These are phyloP conservation scores for Cladosporium sp. DNA, from an alignment of 2,329 filamentous ascomycete species.

Conservation along the genomic window DNA sequence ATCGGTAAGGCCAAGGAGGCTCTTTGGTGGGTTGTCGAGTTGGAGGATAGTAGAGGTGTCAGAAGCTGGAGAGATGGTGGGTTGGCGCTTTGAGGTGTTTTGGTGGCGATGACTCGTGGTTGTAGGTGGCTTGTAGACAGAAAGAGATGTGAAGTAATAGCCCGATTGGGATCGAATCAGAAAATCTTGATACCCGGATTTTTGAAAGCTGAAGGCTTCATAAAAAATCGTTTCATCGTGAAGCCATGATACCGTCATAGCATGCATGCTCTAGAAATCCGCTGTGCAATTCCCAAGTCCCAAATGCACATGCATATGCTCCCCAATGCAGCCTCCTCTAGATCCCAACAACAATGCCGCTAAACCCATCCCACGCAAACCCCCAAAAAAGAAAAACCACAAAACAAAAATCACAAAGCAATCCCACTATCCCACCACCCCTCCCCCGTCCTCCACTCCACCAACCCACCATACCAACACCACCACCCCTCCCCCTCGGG, in stretches of 20 bases:
- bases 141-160: no score
- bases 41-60: slow-evolving; percentile 79
- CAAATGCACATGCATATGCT: no score
- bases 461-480: slow-evolving; percentile 57
- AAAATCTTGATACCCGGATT: no score
- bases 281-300: no score
- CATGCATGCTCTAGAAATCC: no score
- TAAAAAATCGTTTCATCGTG: no score
- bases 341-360: background rate
- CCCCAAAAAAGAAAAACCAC: background rate
- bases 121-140: no score
- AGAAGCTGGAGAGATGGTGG: slow-evolving; percentile 65
- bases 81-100: slow-evolving; percentile 22
- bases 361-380: background rate
- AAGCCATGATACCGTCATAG: no score
- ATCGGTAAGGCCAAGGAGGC: slow-evolving; percentile 84
- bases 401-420: slow-evolving; percentile 30
- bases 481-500: slow-evolving; percentile 58
- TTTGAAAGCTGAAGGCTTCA: no score
- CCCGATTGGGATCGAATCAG: no score
- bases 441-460: slow-evolving; percentile 56
- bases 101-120: background rate
- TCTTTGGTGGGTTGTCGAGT: slow-evolving; percentile 94
- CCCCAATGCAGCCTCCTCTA: no score
- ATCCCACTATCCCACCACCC: slow-evolving; percentile 61